A percentile compares a stretch with the other conserved stretches of the same genome.
These are phyloP conservation scores for Pythium guiyangense DNA, from an alignment of 352 stramenopile genomes.

Conservation along the genomic window DNA sequence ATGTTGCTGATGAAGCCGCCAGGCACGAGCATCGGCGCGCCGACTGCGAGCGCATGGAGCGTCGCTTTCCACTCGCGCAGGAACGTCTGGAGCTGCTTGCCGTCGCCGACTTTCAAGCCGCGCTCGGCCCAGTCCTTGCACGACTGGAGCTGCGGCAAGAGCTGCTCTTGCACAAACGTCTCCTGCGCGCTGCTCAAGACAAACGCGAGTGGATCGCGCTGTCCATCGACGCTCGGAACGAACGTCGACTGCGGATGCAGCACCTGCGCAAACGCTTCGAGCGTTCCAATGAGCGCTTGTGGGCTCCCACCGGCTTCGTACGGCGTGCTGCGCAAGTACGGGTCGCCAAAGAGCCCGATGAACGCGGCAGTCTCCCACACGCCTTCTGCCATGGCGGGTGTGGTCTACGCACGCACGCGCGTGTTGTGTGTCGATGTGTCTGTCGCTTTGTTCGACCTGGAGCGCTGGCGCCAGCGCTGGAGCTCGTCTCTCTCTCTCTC, in stretches of 20 bases:
- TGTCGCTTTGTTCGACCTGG: no score
- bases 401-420: not conserved
- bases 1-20: constrained; percentile 76
- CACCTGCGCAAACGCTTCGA: constrained; percentile 34
- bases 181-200: constrained; percentile 45
- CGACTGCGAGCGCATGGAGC: constrained; percentile 31
- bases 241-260: constrained; percentile 25
- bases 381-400: constrained; percentile 15
- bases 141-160: constrained; percentile 52
- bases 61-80: constrained; percentile 67
- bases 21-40: constrained; percentile 56
- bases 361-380: constrained; percentile 67
- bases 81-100: constrained; percentile 60
- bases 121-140: constrained; percentile 55
- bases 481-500: no score
- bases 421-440: no score
- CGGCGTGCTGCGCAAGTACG: constrained; percentile 69
- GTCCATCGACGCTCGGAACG: constrained; percentile 1
- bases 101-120: constrained; percentile 50
- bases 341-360: constrained; percentile 75
- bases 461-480: no score
- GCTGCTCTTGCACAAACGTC: constrained; percentile 33
- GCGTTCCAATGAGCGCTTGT: constrained; percentile 50
- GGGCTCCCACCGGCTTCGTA: constrained; percentile 72
- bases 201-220: constrained; percentile 38